Conservation (phyloP, 805 yeast genomes). For the Candida koratica region DNA sequence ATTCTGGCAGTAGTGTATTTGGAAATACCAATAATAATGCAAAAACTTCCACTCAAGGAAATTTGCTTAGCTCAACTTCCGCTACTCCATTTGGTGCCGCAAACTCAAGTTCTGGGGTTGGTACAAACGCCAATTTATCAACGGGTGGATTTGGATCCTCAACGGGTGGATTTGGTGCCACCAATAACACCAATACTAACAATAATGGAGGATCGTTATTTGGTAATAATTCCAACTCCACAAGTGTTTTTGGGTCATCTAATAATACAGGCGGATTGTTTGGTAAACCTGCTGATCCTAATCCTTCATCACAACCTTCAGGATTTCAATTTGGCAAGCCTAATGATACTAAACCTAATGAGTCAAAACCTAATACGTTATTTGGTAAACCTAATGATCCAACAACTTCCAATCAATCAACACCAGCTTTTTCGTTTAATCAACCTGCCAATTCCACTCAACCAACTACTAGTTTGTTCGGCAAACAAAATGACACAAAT, state of each 20-base stretch:
- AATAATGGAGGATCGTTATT: conserved; percentile 10
- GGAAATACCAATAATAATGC: conserved; percentile 8
- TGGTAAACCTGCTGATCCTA: conserved; percentile 12
- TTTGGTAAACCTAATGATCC: conserved; percentile 5
- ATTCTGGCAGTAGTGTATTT: conserved; percentile 18
- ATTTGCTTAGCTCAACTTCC: conserved; percentile 22
- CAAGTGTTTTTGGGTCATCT: conserved; percentile 5
- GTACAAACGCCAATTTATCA: not conserved
- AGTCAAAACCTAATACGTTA: not conserved
- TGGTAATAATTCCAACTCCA: conserved; percentile 2
- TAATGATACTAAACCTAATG: conserved; percentile 7
- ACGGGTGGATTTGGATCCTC: conserved; percentile 3
- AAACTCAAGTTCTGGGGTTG: too few species aligned
- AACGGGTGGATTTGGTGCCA: conserved; percentile 3
- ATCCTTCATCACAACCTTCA: conserved; percentile 4
- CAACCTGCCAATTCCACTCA: conserved; percentile 7
- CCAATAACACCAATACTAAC: conserved; percentile 2
- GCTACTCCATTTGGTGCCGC: conserved; percentile 5
- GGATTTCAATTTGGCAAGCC: conserved; percentile 15
- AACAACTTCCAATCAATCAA: conserved; percentile 8
- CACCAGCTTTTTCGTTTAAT: conserved; percentile 14
- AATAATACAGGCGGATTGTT: conserved; percentile 7
- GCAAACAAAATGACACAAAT: conserved; percentile 2
- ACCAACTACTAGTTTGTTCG: conserved; percentile 7
- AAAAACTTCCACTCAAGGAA: conserved; percentile 10